Base-by-base conservation (phyloP, 768 basidiomycete species). In the Tephrocybe sp. region DNA sequence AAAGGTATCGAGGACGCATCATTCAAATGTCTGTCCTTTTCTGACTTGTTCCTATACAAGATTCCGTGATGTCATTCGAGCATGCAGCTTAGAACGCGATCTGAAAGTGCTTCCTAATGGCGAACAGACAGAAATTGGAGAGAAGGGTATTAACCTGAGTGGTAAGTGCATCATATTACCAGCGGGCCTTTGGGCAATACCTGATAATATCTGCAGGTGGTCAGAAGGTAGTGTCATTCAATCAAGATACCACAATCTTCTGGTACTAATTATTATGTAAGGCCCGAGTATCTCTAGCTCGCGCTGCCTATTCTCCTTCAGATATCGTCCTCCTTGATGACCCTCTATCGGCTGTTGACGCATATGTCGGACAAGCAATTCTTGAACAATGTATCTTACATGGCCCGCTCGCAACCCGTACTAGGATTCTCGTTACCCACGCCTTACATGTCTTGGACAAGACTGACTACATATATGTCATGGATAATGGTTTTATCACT, bases 311-410 rank as follows among this genome's bases (percentile, higher is more conserved):
- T 59, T 83, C 87, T 5, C 69, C 75, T 0, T 75, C 85, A 0
- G 85, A 90, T 48, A 75, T 92, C 45, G 81, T 89, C 41, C 76
- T 92, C 12, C 75, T 92, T 19, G 89, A 94, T 60, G 90, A 94
- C 60, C 86, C 90, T 9, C 77, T 92, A 20, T 82, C 83, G 32
- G 89, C 89, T 0, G 83, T 92, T 5, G 89, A 92, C 53, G 80
- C 87, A 0, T 82, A 87, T 55, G 89, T 91, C 6, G 84, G 85
- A 7, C 82, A 82, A 55, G 72, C 73, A 17, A 78, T 88, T 43
- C 58, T 88, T 5, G 79, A 87, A 10, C 69, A 84, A 39, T 87
- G 85, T 58, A 63, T 88, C 5, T 66, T 80, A 20, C 62, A 62
- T 19, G 78, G 83, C 0, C 81, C 83, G 2, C 62, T 84, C 16